Percentiles rank a stretch among this genome's conserved stretches.
Evolutionary conservation across 2,329 filamentous ascomycete species (phyloP).

Genomic region (Pseudopyricularia cyperi): DNA sequence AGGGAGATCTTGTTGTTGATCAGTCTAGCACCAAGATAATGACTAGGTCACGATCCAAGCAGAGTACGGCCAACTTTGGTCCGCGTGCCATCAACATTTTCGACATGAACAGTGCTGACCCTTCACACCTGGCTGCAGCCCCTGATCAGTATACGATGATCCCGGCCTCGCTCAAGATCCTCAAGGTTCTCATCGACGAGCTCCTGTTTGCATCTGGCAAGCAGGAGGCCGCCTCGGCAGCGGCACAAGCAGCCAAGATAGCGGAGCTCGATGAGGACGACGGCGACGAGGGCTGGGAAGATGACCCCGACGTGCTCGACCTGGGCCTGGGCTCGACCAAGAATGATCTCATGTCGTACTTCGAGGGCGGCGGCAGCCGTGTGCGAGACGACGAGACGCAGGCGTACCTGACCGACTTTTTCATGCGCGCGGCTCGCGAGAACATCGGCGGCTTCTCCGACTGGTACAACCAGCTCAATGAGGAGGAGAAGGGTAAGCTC

Average conservation of each 20-base stretch:
- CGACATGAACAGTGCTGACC: background rate
- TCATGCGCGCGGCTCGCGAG: conserved; percentile 45
- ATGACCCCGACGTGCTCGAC: conserved; percentile 65
- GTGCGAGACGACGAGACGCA: conserved; percentile 85
- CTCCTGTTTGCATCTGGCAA: conserved; percentile 66
- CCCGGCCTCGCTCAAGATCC: conserved; percentile 80
- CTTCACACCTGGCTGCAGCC: conserved; percentile 25
- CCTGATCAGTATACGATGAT: conserved; percentile 85
- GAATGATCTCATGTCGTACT: conserved; percentile 68
- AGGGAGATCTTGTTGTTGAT: conserved; percentile 73
- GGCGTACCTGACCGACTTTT: conserved; percentile 71
- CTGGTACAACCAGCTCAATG: conserved; percentile 42
- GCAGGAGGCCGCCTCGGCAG: conserved; percentile 45
- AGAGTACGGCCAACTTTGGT: conserved; percentile 40
- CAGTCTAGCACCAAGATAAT: conserved; percentile 73
- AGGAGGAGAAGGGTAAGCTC: conserved; percentile 42
- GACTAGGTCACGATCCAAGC: conserved; percentile 80
- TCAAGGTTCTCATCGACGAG: conserved; percentile 92
- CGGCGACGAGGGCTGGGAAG: conserved; percentile 81
- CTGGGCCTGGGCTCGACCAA: conserved; percentile 57
- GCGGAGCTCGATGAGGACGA: conserved; percentile 48
- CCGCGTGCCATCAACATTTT: conserved; percentile 3
- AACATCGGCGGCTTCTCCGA: conserved; percentile 42
- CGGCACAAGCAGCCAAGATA: conserved; percentile 44
- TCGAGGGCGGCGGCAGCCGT: conserved; percentile 45